Percentiles rank a stretch among this genome's conserved stretches.
Evolutionary conservation across 2,329 filamentous ascomycete species (phyloP).

Genomic region (Fusarium sp.): DNA sequence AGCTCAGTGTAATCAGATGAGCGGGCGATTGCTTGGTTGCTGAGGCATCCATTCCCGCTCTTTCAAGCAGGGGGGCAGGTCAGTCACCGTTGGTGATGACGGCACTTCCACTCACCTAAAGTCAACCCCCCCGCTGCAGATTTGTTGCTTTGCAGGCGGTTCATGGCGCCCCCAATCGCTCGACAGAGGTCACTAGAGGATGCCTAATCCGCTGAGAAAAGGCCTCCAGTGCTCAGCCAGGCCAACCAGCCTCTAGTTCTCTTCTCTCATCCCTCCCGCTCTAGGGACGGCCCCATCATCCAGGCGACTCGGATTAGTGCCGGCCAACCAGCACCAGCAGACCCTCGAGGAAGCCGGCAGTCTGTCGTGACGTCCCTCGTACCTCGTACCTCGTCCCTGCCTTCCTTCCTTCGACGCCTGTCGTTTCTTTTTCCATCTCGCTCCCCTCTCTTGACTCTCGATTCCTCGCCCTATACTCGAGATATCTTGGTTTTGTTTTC

Average conservation of each 20-base stretch:
- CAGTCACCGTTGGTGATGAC: conserved; percentile 29
- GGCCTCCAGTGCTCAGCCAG: conserved; percentile 9
- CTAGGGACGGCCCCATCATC: no score
- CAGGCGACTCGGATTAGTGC: conserved; percentile 4
- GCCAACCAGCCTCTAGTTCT: neutral
- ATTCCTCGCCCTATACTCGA: conserved; percentile 22
- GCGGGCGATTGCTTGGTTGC: conserved; percentile 37
- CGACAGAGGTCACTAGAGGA: conserved; percentile 14
- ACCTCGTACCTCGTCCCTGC: conserved; percentile 35
- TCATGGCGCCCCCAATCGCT: conserved; percentile 18
- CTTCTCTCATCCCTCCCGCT: neutral
- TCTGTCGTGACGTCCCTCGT: conserved; percentile 41
- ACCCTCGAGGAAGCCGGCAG: conserved; percentile 13
- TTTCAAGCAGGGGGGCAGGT: conserved; percentile 27
- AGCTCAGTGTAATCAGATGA: conserved; percentile 33
- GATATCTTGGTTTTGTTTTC: neutral
- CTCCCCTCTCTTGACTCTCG: conserved; percentile 33
- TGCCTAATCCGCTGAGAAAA: conserved; percentile 33
- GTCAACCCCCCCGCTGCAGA: conserved; percentile 17
- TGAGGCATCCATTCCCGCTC: conserved; percentile 45
- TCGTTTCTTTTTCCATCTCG: conserved; percentile 41
- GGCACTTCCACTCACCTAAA: conserved; percentile 22
- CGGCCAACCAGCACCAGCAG: conserved; percentile 33
- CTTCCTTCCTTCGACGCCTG: conserved; percentile 22
- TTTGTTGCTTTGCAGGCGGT: conserved; percentile 20